A percentile compares a stretch with the other conserved stretches of the same genome.
Evolutionary conservation across 2,329 filamentous ascomycete genomes (phyloP).

Genomic region (Aspergillus sp.): DNA sequence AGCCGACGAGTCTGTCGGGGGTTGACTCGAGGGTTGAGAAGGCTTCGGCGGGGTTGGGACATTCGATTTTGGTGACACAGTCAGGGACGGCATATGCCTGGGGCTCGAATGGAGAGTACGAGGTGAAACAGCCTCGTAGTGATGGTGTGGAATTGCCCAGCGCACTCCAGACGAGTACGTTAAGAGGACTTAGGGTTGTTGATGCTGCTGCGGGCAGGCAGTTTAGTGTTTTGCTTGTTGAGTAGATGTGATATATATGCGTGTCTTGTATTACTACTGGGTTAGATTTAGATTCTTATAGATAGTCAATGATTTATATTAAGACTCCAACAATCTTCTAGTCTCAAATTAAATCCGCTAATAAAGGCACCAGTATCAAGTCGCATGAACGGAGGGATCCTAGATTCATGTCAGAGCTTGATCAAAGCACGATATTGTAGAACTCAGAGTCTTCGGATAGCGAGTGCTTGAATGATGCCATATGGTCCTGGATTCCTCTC

Average conservation of each 20-base stretch:
- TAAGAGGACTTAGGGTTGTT: slow-evolving; percentile 68
- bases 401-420: background rate
- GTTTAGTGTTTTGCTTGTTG: slow-evolving; percentile 41
- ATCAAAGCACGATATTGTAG: background rate
- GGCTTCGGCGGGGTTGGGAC: slow-evolving; percentile 49
- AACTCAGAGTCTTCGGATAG: background rate
- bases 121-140: slow-evolving; percentile 47
- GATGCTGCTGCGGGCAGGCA: slow-evolving; percentile 76
- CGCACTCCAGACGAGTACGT: slow-evolving; percentile 68
- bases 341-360: too few species aligned
- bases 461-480: background rate
- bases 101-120: slow-evolving; percentile 79
- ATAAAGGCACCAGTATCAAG: too few species aligned
- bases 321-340: background rate
- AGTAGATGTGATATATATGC: background rate
- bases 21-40: background rate
- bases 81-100: slow-evolving; percentile 70
- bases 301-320: background rate
- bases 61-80: slow-evolving; percentile 69
- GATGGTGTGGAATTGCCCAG: slow-evolving; percentile 62
- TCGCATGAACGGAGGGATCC: background rate
- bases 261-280: background rate
- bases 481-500: background rate
- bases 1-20: slow-evolving; percentile 7
- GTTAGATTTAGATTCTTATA: too few species aligned